Conservation (phyloP, 2,329 filamentous ascomycete species). For the Pyrenophora tritici-repentis region DNA sequence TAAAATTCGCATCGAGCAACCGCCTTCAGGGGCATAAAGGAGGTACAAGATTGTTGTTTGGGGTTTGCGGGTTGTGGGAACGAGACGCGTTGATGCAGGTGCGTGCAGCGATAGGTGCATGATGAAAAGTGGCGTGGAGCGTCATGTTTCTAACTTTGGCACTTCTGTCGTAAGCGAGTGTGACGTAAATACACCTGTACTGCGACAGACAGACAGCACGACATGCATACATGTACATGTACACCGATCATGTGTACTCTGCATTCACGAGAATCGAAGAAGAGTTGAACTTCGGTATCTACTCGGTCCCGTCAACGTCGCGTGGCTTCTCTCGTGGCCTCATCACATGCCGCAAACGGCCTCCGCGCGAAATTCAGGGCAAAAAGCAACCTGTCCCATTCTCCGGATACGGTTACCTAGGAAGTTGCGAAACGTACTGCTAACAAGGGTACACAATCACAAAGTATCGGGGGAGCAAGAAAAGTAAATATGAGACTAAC, state of each 20-base stretch:
- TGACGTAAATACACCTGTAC: slow-evolving; percentile 13
- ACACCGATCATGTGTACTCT: neutral
- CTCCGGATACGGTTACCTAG: too few relatives aligned
- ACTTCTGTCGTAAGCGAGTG: neutral
- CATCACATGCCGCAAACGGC: too few relatives aligned
- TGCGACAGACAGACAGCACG: too few relatives aligned
- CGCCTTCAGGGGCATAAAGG: slow-evolving; percentile 6
- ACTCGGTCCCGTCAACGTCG: too few relatives aligned
- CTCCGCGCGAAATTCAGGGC: too few relatives aligned
- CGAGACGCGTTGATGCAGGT: neutral
- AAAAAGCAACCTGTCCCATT: too few relatives aligned
- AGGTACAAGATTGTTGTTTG: neutral
- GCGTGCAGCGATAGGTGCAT: slow-evolving; percentile 2
- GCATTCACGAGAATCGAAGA: too few relatives aligned
- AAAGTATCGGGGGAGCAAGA: too few relatives aligned
- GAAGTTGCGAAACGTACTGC: too few relatives aligned
- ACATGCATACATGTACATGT: neutral
- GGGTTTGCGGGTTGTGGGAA: neutral
- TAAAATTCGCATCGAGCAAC: slow-evolving; percentile 1
- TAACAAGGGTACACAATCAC: too few relatives aligned
- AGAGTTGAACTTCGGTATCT: too few relatives aligned
- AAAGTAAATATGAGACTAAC: neutral
- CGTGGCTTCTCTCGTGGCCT: too few relatives aligned
- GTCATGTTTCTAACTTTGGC: neutral
- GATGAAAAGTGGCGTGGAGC: slow-evolving; percentile 2